phyloP scores from a whole-genome alignment of 2,329 filamentous ascomycete genomes.

The Paraphaeosphaeria minitans region DNA sequence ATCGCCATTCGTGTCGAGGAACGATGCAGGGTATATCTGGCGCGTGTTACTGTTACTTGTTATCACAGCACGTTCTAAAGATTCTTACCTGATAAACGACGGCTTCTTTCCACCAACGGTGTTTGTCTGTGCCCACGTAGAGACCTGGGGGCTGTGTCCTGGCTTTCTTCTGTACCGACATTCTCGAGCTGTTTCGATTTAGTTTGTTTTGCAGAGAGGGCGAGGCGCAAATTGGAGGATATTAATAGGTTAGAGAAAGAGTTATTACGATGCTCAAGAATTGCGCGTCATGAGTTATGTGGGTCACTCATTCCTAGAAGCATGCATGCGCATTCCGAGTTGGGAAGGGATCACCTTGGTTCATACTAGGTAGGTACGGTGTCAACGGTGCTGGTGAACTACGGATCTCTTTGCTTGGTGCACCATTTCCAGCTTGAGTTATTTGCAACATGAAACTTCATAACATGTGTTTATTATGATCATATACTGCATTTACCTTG shows the following conservation, averaged over 20 bases:
- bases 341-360: neutral
- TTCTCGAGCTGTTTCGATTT: conserved; percentile 3
- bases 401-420: neutral
- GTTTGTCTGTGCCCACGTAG: conserved; percentile 41
- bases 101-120: conserved; percentile 65
- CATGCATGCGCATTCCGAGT: conserved; percentile 2
- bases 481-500: neutral
- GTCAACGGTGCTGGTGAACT: neutral
- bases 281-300: conserved; percentile 12
- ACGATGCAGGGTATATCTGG: conserved; percentile 64
- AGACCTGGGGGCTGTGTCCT: conserved; percentile 17
- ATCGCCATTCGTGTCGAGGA: conserved; percentile 62
- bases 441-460: neutral
- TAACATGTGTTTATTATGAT: neutral
- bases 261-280: neutral
- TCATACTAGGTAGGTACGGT: neutral
- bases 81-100: conserved; percentile 58
- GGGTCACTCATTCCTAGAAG: neutral
- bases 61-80: neutral
- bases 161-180: conserved; percentile 19
- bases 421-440: neutral
- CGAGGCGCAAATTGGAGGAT: neutral
- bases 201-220: neutral
- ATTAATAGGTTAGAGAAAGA: neutral
- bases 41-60: neutral